phyloP scores from a whole-genome alignment of 108 stramenopile species.

The Aurantiochytrium sp. region DNA sequence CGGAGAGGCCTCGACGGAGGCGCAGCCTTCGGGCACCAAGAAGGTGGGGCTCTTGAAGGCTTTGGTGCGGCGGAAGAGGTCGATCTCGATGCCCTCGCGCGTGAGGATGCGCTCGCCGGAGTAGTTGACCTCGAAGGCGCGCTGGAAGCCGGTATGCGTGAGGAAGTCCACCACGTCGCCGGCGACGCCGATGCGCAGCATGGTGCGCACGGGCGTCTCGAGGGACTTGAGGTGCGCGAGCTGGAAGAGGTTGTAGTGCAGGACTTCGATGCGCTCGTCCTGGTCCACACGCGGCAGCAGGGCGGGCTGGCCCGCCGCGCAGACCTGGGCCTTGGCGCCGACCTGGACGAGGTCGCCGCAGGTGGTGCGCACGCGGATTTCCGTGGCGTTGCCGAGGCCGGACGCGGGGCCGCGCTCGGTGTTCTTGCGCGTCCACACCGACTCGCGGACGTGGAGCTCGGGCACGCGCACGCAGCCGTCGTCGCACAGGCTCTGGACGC shows the following conservation, averaged over 20 bases:
- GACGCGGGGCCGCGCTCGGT: background rate
- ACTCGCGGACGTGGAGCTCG: background rate
- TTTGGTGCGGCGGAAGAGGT: background rate
- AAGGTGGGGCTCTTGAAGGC: background rate
- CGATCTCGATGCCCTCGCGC: background rate
- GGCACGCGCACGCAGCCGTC: background rate
- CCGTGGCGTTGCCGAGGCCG: background rate
- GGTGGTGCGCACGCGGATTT: background rate
- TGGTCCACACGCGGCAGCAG: background rate
- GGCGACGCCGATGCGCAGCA: background rate
- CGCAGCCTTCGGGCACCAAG: background rate
- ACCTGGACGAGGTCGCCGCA: background rate
- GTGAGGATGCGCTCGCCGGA: background rate
- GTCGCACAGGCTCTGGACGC: constrained; percentile 2
- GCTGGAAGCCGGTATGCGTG: background rate
- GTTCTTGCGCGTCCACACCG: background rate
- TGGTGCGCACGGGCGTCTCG: background rate
- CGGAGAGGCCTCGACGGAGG: background rate
- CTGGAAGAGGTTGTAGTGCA: background rate
- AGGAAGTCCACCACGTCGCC: background rate
- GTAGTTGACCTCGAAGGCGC: background rate
- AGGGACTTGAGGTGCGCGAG: background rate
- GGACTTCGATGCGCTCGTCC: background rate
- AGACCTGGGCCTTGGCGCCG: background rate
- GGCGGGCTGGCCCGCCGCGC: background rate